Evolutionary conservation across 2,329 filamentous ascomycete species (phyloP).

Genomic region (Magnaporthiopsis poae): DNA sequence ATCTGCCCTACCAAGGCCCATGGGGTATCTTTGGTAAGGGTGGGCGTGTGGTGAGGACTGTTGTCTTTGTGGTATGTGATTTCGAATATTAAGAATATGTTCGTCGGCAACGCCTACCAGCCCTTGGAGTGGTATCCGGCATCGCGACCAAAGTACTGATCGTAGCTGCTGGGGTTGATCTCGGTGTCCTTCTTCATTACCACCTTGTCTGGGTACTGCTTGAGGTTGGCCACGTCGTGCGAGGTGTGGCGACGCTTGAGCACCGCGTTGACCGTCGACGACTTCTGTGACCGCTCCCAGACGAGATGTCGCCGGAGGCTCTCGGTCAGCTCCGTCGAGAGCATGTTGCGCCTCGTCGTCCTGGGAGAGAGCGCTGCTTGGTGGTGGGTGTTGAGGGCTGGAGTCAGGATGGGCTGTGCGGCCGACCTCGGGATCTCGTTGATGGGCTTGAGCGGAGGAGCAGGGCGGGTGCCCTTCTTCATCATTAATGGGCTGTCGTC

Average conservation of each 20-base stretch:
- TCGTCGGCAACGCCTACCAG: slow-evolving; percentile 47
- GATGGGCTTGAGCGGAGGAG: slow-evolving; percentile 41
- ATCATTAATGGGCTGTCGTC: slow-evolving; percentile 56
- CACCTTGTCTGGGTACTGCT: slow-evolving; percentile 63
- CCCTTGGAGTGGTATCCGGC: slow-evolving; percentile 80
- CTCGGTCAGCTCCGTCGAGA: slow-evolving; percentile 86
- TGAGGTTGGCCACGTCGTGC: slow-evolving; percentile 79
- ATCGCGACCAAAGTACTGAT: slow-evolving; percentile 76
- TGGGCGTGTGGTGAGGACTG: not conserved
- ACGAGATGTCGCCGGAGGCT: slow-evolving; percentile 83
- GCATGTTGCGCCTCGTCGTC: slow-evolving; percentile 89
- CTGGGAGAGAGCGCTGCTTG: slow-evolving; percentile 77
- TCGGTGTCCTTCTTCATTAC: slow-evolving; percentile 51
- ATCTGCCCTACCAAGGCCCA: not conserved
- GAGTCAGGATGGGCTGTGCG: slow-evolving; percentile 69
- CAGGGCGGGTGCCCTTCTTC: slow-evolving; percentile 45
- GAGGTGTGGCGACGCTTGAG: slow-evolving; percentile 85
- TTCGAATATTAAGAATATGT: not conserved
- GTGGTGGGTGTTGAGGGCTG: slow-evolving; percentile 52
- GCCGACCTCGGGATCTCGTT: slow-evolving; percentile 55
- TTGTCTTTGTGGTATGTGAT: not conserved
- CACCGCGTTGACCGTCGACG: slow-evolving; percentile 75
- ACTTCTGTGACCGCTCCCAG: slow-evolving; percentile 93
- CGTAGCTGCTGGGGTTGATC: slow-evolving; percentile 65
- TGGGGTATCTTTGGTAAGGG: not conserved